A percentile compares a stretch with the other conserved stretches of the same genome.
phyloP scores from a whole-genome alignment of 257 asterid species.

The Fraxinus pennsylvanica region DNA sequence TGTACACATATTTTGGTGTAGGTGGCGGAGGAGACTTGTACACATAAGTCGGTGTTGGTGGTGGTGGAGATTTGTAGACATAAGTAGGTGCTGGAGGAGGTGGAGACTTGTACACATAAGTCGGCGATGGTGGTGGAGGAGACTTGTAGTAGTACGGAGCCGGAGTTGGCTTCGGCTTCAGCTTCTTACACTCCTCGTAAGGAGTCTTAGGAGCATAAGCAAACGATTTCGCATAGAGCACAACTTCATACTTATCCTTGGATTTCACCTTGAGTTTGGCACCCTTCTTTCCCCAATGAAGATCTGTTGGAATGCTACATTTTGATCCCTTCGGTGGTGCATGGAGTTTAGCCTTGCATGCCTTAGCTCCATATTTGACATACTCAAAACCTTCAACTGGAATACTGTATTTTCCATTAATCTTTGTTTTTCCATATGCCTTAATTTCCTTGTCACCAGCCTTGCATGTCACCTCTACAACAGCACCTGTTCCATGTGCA shows the following conservation, averaged over 20 bases:
- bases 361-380: constrained; percentile 36
- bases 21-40: not conserved
- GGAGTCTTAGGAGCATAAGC: constrained; percentile 28
- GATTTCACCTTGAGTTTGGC: constrained; percentile 38
- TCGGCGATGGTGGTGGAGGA: constrained; percentile 26
- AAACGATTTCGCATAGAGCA: constrained; percentile 34
- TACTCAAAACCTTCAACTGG: constrained; percentile 34
- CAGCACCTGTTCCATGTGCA: constrained; percentile 23
- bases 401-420: constrained; percentile 35
- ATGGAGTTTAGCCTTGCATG: constrained; percentile 36
- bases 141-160: constrained; percentile 23
- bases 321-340: constrained; percentile 34
- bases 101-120: constrained; percentile 17
- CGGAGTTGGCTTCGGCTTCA: constrained; percentile 26
- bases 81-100: constrained; percentile 13
- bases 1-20: not conserved
- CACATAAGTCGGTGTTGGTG: not conserved
- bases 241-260: constrained; percentile 33
- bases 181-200: constrained; percentile 12
- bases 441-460: constrained; percentile 30
- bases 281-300: constrained; percentile 34
- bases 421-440: constrained; percentile 31
- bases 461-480: constrained; percentile 35
- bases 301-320: constrained; percentile 32
- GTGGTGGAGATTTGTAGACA: constrained; percentile 13